Evolutionary conservation across 805 yeast species (phyloP), one percentile per base, ranked within the genome.

Genomic region (Cyberlindnera suaveolens): DNA sequence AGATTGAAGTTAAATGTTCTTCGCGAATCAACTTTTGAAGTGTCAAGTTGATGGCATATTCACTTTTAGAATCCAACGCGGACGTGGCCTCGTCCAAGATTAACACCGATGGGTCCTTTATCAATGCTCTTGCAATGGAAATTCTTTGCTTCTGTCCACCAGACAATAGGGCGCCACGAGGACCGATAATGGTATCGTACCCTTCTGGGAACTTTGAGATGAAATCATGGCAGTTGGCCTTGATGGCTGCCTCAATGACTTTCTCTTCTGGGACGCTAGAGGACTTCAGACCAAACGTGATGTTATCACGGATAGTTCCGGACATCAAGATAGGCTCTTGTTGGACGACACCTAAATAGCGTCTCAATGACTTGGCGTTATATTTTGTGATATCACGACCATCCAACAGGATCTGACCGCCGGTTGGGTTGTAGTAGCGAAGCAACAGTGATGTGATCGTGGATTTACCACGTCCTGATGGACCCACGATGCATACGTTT

Each of bases 61-160:
- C 72, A 58, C 85, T 85, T 31, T 74, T 77, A 0, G 79, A 72
- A 60, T 93, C 99, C 40, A 93, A 67, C 0, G 96, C 85, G 1
- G 97, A 81, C 0, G 98, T 90, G 40, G 91, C 85, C 59, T 93
- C 99, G 62, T 93, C 99, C 38, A 93, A 62, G 32, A 80, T 68
- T 46, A 80, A 60, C 6, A 93, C 70, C n/a, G 80, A 68, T 0
- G 98, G 96, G 33, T 74, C 71, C 40, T 93, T 70, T 9, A 90
- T 56, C 29, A 93, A 56, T 0, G 96, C 96, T 41, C 98, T 72
- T 0, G 95, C 96, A 42, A 93, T 79, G 0, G 95, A 83, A 2
- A 93, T 70, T 48, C 98, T 69, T 59, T 93, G 98, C 35, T 83
- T 70, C 60, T 93, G 98, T 3, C 99, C 99, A 36, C 96, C 95